A percentile compares a stretch with the other conserved stretches of the same genome.
phyloP scores from a whole-genome alignment of 352 stramenopile species.

The Phytophthora meadii region DNA sequence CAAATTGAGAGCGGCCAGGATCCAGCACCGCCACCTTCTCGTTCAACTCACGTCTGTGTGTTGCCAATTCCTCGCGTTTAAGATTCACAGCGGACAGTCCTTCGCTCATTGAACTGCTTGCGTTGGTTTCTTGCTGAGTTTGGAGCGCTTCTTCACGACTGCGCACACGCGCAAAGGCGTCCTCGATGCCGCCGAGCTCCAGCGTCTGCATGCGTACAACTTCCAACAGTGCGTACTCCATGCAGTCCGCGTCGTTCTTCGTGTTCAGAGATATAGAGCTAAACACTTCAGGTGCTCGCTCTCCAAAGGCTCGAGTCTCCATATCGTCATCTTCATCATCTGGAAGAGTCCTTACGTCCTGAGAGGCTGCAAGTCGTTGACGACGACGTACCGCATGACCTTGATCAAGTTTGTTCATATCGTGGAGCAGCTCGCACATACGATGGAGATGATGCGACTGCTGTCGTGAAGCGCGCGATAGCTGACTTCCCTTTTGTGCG shows the following conservation, averaged over 20 bases:
- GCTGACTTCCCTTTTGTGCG: slow-evolving; percentile 67
- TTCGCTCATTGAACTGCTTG: slow-evolving; percentile 22
- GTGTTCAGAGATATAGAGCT: slow-evolving; percentile 74
- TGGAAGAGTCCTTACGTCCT: slow-evolving; percentile 21
- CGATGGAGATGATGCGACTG: slow-evolving; percentile 74
- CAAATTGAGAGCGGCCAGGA: slow-evolving; percentile 67
- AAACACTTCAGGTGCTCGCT: slow-evolving; percentile 75
- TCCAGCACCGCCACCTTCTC: slow-evolving; percentile 70
- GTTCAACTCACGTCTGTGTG: slow-evolving; percentile 55
- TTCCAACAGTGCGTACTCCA: slow-evolving; percentile 83
- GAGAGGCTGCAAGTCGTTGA: slow-evolving; percentile 34
- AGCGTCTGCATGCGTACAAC: slow-evolving; percentile 85
- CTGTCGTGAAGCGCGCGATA: slow-evolving; percentile 65
- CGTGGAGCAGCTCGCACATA: slow-evolving; percentile 73
- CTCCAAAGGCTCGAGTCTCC: slow-evolving; percentile 73
- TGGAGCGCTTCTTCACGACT: slow-evolving; percentile 58
- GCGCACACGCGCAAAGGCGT: slow-evolving; percentile 67
- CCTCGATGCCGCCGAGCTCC: slow-evolving; percentile 77
- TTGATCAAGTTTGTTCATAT: slow-evolving; percentile 78
- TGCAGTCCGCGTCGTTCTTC: slow-evolving; percentile 79
- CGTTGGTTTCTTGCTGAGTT: slow-evolving; percentile 30
- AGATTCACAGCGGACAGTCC: slow-evolving; percentile 40
- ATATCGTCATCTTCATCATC: slow-evolving; percentile 66
- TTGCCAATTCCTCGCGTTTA: slow-evolving; percentile 60
- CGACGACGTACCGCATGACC: slow-evolving; percentile 49